Base-by-base conservation (phyloP, 2,329 filamentous ascomycete genomes). In the Didymella lethalis region DNA sequence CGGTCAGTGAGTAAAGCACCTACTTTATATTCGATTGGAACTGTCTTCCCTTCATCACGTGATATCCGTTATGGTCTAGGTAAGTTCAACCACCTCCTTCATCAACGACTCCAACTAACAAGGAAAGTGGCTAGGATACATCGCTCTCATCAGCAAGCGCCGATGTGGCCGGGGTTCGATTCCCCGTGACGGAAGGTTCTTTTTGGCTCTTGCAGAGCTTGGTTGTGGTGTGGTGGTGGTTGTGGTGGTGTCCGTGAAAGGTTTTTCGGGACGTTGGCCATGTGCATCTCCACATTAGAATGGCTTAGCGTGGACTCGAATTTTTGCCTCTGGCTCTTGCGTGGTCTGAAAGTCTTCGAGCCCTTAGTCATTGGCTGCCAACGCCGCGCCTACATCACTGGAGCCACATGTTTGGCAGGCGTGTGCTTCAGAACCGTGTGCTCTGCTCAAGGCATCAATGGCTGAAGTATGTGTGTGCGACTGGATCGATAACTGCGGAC, bases 101-200 rank as follows among this genome's bases (percentile, higher is more conserved):
- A 38, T 20, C 36, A 10, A 38, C n/a, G 16, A 38, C 36, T 18
- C 36, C 36, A 38, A 38, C 36, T 20, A 38, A 38, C n/a, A 20
- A 20, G 8, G 4, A 41, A 44, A 52, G 51, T 54, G 52, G 52
- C 52, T 54, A 48, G 52, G 52, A 54, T 54, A 26, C 23, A 36
- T 48, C 52, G 52, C 52, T 54, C 52, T 54, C 52, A 54, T 28
- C 10, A 2, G 26, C 32, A 31, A 54, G 50, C 20, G 50, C 43
- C 32, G 51, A 47, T 32, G 34, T 31, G 43, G 40, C 31, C 47
- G 40, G 52, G 51, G 40, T 54, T 54, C 44, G 41, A 55, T 56
- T 45, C 45, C 44, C 41, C 49, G 41, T 55, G 50, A 48, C 52
- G 52, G 52, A 54, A 41, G 3, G 0, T 1, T 25, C 8, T 23